phyloP scores from a whole-genome alignment of 495 filamentous ascomycete genomes.

The Penicillium nucicola region DNA sequence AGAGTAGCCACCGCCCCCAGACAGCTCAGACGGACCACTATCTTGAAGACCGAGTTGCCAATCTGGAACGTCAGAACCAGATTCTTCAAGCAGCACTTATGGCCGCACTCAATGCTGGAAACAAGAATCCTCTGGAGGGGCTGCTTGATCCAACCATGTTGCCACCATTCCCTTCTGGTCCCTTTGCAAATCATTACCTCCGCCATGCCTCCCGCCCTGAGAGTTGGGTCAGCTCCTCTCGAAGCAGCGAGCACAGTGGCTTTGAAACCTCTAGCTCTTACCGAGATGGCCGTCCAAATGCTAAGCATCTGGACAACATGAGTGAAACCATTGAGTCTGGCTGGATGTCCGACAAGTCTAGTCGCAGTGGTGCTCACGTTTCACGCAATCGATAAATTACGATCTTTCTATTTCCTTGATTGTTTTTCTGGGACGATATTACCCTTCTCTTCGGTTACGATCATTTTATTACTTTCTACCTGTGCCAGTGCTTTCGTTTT shows the following conservation, averaged over 20 bases:
- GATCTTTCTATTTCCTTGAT: constrained; percentile 1
- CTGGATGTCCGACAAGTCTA: constrained; percentile 38
- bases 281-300: constrained; percentile 20
- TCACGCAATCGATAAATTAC: constrained; percentile 8
- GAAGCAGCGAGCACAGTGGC: constrained; percentile 25
- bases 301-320: constrained; percentile 36
- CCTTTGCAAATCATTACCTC: constrained; percentile 8
- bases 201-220: constrained; percentile 24
- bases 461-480: constrained; percentile 2
- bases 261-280: constrained; percentile 15
- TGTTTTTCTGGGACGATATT: background rate
- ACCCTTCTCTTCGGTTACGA: background rate
- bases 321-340: constrained; percentile 38
- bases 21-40: constrained; percentile 7
- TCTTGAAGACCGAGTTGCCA: constrained; percentile 38
- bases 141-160: constrained; percentile 20
- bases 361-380: constrained; percentile 10
- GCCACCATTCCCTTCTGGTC: constrained; percentile 7
- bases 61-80: constrained; percentile 44
- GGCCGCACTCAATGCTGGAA: constrained; percentile 36
- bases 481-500: constrained; percentile 1
- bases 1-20: constrained; percentile 11
- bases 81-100: constrained; percentile 45
- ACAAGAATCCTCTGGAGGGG: constrained; percentile 24
- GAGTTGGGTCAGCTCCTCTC: constrained; percentile 34